Evolutionary conservation across 2,329 filamentous ascomycete species (phyloP), one percentile per base, ranked within the genome.

Genomic region (Cordyceps fumosorosea): DNA sequence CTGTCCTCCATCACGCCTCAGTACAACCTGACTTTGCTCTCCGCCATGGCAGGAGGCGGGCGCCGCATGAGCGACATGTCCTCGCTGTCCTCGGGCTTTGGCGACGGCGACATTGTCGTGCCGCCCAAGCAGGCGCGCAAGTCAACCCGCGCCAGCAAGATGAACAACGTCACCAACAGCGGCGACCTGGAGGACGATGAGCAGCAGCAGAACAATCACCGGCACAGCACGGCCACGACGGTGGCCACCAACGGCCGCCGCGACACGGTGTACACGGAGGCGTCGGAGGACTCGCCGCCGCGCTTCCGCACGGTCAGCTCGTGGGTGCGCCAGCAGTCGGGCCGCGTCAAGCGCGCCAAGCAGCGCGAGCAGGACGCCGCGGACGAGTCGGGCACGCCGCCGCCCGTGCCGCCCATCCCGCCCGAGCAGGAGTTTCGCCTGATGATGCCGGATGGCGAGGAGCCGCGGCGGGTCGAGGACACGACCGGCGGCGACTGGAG

Each of bases 311-410:
- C 77, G 7, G 77, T 89, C 62, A 79, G 77, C 62, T 86, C 84
- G 34, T 89, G 86, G 86, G 85, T 89, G 2, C 80, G 81, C 66
- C 84, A 89, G 69, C 86, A 89, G 71, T 81, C 80, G 10, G 80
- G 80, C 2, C 78, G 83, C 3, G 70, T 85, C 34, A 79, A 78
- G 67, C 76, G 80, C 29, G 79, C 77, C 2, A 75, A 78, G 66
- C 75, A 77, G 62, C 75, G 74, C 47, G 64, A 67, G 61, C 68
- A 67, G 29, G 68, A 65, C 8, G 69, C 70, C 62, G 58, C 50
- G 20, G 56, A 71, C 67, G 64, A 69, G 22, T 68, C 74, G 22
- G 64, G 68, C 20, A 68, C 73, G 22, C 68, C 75, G 11, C 78
- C 78, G 3, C 75, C 77, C 0, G 73, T 80, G 32, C 77, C 78